Conservation (phyloP, 805 yeast species). For the Myxozyma kluyveri region DNA sequence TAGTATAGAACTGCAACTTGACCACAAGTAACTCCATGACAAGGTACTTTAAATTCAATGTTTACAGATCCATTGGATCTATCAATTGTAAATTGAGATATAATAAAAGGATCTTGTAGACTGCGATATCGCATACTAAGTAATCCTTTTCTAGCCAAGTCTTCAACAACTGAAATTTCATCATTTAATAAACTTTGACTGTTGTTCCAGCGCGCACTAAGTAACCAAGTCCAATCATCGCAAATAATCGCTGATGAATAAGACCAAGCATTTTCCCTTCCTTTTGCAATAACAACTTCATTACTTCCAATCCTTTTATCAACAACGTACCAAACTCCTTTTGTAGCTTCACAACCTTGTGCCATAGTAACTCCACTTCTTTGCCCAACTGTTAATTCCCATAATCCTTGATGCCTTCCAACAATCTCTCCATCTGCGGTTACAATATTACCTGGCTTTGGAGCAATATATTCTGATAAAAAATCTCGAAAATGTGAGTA, state of each 20-base stretch:
- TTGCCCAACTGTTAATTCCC: constrained; percentile 97
- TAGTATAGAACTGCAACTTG: constrained; percentile 76
- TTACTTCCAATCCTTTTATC: constrained; percentile 64
- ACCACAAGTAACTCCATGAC: constrained; percentile 84
- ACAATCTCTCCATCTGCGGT: constrained; percentile 70
- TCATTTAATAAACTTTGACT: neutral
- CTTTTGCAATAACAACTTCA: constrained; percentile 75
- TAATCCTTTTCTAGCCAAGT: constrained; percentile 23
- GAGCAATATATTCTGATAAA: constrained; percentile 67
- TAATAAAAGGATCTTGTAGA: constrained; percentile 46
- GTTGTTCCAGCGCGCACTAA: neutral
- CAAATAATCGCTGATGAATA: constrained; percentile 47
- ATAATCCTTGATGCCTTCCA: constrained; percentile 81
- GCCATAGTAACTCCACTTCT: constrained; percentile 78
- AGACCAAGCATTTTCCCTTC: constrained; percentile 57
- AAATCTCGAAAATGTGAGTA: constrained; percentile 56
- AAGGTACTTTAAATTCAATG: constrained; percentile 46
- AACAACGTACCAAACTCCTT: constrained; percentile 85
- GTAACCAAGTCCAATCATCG: constrained; percentile 53
- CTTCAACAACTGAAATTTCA: constrained; percentile 9
- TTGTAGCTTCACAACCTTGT: constrained; percentile 63
- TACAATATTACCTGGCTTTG: constrained; percentile 75
- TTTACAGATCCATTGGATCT: constrained; percentile 30
- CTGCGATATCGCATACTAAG: constrained; percentile 69
- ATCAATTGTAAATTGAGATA: constrained; percentile 1